Evolutionary conservation across 495 filamentous ascomycete species (phyloP), one percentile per base, ranked within the genome.

Genomic region (Penicillium ochrochloron): DNA sequence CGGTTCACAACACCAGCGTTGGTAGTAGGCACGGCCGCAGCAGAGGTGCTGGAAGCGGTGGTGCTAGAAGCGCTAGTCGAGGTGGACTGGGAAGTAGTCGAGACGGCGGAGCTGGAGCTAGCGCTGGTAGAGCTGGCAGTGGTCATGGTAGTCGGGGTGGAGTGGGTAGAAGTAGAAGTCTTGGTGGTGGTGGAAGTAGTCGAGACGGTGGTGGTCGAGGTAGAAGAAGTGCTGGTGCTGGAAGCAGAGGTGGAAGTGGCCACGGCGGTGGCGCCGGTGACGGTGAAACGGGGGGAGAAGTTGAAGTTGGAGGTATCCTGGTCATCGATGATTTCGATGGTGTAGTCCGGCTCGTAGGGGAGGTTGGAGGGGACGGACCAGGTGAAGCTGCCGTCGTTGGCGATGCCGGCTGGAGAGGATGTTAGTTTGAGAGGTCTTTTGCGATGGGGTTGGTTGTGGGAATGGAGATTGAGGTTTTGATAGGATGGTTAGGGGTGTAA

Each of bases 211-310:
- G 60, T 71, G 54, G 71, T 70, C 11, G 76, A 68, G 42, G 42
- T 61, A 57, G 78, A 78, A 55, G 78, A 78, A 56, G 52, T 67
- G 11, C 72, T 78, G 29, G 84, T 73, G 55, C 84, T 79, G 37
- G 66, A 59, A 9, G 65, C 25, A 12, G 64, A 61, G 37, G 62
- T 57, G 27, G 65, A 59, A 8, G 79, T 66, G 2, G 74, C 64
- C 4, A 76, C 71, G 29, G 72, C 82, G 54, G 79, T 81, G 31
- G 76, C 73, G 31, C 84, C 86, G 25, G 82, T 70, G 33, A 90
- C 79, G 29, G 74, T 69, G 75, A 90, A 89, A 35, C 76, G 79
- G 7, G 85, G 83, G 21, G 85, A 82, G 77, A 85, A 90, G 77
- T 90, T 89, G 72, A 74, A 73, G 50, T 80, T 60, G 57, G 60